phyloP scores from a whole-genome alignment of 1,284 basidiomycete genomes.

The Cystobasidium pallidum region DNA sequence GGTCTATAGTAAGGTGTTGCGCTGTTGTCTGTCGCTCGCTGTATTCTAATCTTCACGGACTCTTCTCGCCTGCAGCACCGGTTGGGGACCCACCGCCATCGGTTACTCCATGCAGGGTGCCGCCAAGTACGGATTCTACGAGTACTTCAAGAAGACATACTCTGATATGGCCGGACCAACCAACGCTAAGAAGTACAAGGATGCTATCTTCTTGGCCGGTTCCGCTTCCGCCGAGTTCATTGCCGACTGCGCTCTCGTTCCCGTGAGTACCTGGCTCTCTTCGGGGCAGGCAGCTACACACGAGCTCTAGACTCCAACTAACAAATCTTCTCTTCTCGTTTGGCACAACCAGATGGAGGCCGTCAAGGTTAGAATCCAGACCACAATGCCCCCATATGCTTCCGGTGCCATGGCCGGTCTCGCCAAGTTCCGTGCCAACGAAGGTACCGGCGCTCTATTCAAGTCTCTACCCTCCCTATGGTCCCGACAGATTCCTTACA shows the following conservation, averaged over 20 bases:
- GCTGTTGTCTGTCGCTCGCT: neutral
- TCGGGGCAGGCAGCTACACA: neutral
- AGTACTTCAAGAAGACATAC: slow-evolving; percentile 53
- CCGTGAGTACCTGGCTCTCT: slow-evolving; percentile 39
- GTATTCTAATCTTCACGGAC: neutral
- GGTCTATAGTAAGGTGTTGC: slow-evolving; percentile 52
- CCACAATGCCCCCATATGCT: slow-evolving; percentile 55
- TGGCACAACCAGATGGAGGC: slow-evolving; percentile 50
- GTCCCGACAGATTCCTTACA: slow-evolving; percentile 56
- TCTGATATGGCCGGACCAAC: slow-evolving; percentile 53
- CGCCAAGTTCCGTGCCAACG: slow-evolving; percentile 52
- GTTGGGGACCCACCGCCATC: slow-evolving; percentile 54
- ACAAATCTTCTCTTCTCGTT: too few relatives aligned
- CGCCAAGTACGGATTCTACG: slow-evolving; percentile 56
- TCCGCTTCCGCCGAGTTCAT: slow-evolving; percentile 56
- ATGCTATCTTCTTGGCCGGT: slow-evolving; percentile 55
- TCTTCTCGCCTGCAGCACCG: slow-evolving; percentile 49
- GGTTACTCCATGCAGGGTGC: slow-evolving; percentile 56
- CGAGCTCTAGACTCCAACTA: too few relatives aligned
- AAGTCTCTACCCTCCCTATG: slow-evolving; percentile 55
- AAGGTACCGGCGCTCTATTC: slow-evolving; percentile 54
- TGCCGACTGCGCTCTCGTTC: slow-evolving; percentile 55
- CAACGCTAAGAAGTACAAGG: slow-evolving; percentile 56
- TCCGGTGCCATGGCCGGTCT: slow-evolving; percentile 50
- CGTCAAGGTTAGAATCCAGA: slow-evolving; percentile 56